phyloP scores from a whole-genome alignment of 2,329 filamentous ascomycete genomes.

The Juglanconis juglandina region DNA sequence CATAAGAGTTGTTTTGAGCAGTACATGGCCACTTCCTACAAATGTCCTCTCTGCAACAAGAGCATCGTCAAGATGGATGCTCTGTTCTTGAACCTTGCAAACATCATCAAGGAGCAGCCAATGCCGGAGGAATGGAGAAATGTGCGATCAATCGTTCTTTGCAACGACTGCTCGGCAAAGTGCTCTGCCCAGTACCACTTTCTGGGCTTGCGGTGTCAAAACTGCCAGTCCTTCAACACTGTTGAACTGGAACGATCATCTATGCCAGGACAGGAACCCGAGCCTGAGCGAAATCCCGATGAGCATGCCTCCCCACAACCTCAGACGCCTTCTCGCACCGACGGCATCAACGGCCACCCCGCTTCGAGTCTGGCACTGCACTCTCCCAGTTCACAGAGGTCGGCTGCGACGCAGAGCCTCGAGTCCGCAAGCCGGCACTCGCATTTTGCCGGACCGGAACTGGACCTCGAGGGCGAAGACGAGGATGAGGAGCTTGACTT shows the following conservation, averaged over 20 bases:
- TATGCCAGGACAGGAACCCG: slow-evolving; percentile 4
- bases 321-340: not conserved
- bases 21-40: slow-evolving; percentile 87
- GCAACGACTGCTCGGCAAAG: slow-evolving; percentile 91
- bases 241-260: slow-evolving; percentile 44
- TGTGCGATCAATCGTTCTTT: slow-evolving; percentile 79
- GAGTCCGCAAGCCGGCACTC: not conserved
- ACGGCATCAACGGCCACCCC: not conserved
- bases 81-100: slow-evolving; percentile 86
- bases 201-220: slow-evolving; percentile 84
- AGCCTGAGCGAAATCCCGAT: too few species aligned
- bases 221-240: slow-evolving; percentile 69
- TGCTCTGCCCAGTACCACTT: slow-evolving; percentile 89
- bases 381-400: not conserved
- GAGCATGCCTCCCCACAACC: not conserved
- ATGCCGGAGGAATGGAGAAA: slow-evolving; percentile 84
- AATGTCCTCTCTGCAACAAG: slow-evolving; percentile 94
- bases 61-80: slow-evolving; percentile 97
- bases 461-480: slow-evolving; percentile 4
- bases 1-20: slow-evolving; percentile 85
- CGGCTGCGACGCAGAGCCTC: not conserved
- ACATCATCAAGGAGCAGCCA: slow-evolving; percentile 81
- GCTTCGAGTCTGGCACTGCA: not conserved
- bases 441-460: slow-evolving; percentile 3
- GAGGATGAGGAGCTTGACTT: slow-evolving; percentile 58